A percentile compares a stretch with the other conserved stretches of the same genome.
Conservation (phyloP, 2,329 filamentous ascomycete genomes). For the Penicillium sp. region DNA sequence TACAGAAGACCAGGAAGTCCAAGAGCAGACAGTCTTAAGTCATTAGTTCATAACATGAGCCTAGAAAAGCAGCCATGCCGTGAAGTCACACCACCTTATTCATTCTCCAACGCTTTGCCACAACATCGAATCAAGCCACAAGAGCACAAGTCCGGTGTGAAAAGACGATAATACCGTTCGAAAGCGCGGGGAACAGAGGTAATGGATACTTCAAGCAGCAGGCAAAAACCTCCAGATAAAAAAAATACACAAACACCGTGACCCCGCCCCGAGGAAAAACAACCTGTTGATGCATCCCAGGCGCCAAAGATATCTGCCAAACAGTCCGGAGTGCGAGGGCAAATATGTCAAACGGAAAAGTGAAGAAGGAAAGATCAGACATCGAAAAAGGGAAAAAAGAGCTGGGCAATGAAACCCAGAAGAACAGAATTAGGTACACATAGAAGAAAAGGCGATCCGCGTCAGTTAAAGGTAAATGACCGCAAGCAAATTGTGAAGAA, state of each 20-base stretch:
- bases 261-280: constrained; percentile 5
- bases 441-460: constrained; percentile 6
- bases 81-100: background rate
- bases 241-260: constrained; percentile 1
- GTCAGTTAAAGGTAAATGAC: constrained; percentile 1
- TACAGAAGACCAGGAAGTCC: background rate
- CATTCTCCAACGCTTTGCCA: background rate
- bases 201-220: background rate
- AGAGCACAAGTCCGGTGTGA: background rate
- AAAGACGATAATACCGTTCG: background rate
- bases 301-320: constrained; percentile 3
- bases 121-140: background rate
- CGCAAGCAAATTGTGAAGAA: background rate
- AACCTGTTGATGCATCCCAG: constrained; percentile 9
- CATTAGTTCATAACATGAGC: constrained; percentile 10
- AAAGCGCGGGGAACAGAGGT: background rate
- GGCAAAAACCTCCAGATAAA: background rate
- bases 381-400: constrained; percentile 1
- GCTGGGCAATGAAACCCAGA: background rate
- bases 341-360: background rate
- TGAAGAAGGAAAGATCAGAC: constrained; percentile 5
- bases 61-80: background rate
- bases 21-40: background rate
- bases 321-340: background rate
- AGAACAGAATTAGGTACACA: constrained; percentile 16